phyloP scores from a whole-genome alignment of 306 rosid species.

The Oxytropis ochrocephala region DNA sequence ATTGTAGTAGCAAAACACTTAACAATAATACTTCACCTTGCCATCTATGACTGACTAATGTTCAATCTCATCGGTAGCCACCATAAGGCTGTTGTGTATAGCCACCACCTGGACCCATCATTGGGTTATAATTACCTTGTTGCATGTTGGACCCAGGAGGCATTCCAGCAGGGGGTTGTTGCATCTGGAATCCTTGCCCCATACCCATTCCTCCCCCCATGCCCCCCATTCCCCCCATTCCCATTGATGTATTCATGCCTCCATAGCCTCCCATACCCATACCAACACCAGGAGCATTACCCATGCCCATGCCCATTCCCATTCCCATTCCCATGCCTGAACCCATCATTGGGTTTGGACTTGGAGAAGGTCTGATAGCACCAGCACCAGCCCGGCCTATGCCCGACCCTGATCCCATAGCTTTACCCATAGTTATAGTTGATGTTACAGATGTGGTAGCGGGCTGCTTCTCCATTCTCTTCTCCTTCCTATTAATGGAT shows the following conservation, averaged over 20 bases:
- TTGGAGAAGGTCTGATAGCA: conserved; percentile 52
- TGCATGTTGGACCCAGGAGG: conserved; percentile 61
- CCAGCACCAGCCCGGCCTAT: conserved; percentile 78
- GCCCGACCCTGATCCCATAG: conserved; percentile 99
- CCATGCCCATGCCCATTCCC: conserved; percentile 36
- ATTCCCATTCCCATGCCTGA: conserved; percentile 45
- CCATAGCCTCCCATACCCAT: conserved; percentile 47
- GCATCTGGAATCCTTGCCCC: conserved; percentile 78
- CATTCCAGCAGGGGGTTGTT: conserved; percentile 57
- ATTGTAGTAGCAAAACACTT: conserved; percentile 23
- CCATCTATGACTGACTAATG: conserved; percentile 5
- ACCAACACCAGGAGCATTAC: conserved; percentile 26
- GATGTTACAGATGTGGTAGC: conserved; percentile 49
- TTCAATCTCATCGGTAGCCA: conserved; percentile 58
- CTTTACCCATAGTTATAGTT: conserved; percentile 87
- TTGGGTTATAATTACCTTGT: conserved; percentile 58
- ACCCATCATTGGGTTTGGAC: conserved; percentile 53
- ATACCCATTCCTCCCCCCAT: conserved; percentile 73
- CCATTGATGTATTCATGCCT: conserved; percentile 43
- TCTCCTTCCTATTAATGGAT: conserved; percentile 84
- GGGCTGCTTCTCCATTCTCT: conserved; percentile 97
- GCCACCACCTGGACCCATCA: conserved; percentile 73
- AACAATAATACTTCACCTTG: conserved; percentile 12
- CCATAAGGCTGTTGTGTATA: conserved; percentile 77
- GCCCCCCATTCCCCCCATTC: conserved; percentile 48